Evolutionary conservation across 2,329 filamentous ascomycete species (phyloP).

Genomic region (Fusarium praegraminearum): DNA sequence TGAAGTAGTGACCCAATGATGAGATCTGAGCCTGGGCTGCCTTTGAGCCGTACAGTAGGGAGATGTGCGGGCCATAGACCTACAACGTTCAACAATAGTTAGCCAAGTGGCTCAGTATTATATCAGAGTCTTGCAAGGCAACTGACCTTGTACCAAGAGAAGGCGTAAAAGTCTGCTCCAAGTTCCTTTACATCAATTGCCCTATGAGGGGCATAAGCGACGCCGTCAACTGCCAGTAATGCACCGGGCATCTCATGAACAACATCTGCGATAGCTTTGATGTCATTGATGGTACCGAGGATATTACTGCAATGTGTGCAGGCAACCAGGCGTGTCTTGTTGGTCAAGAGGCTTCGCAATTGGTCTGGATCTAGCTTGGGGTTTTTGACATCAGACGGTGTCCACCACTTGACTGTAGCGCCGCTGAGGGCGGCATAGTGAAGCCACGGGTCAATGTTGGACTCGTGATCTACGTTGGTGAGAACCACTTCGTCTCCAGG

Average conservation of each 20-base stretch:
- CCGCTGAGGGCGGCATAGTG: background rate
- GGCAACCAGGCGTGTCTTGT: constrained; percentile 4
- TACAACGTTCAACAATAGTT: background rate
- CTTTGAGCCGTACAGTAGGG: background rate
- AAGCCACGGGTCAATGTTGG: constrained; percentile 6
- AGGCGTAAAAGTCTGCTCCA: constrained; percentile 7
- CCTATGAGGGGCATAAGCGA: constrained; percentile 9
- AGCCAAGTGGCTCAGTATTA: background rate
- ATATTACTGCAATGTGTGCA: constrained; percentile 8
- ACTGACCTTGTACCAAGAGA: constrained; percentile 4
- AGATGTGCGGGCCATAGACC: constrained; percentile 7
- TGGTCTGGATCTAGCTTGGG: background rate
- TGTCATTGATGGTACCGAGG: background rate
- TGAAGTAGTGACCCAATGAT: background rate
- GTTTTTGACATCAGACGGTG: background rate
- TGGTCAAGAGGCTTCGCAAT: background rate
- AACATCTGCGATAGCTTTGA: constrained; percentile 1
- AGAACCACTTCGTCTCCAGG: constrained; percentile 3
- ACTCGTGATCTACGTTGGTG: background rate
- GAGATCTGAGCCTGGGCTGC: background rate
- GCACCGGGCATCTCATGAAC: constrained; percentile 1
- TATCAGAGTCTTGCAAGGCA: background rate
- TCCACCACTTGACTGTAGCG: constrained; percentile 2
- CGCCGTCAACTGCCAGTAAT: background rate
- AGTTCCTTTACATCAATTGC: constrained; percentile 2